These are phyloP conservation scores for Trebouxiophyceae sp. DNA, from an alignment of 163 green algal genomes.

Conservation along the genomic window DNA sequence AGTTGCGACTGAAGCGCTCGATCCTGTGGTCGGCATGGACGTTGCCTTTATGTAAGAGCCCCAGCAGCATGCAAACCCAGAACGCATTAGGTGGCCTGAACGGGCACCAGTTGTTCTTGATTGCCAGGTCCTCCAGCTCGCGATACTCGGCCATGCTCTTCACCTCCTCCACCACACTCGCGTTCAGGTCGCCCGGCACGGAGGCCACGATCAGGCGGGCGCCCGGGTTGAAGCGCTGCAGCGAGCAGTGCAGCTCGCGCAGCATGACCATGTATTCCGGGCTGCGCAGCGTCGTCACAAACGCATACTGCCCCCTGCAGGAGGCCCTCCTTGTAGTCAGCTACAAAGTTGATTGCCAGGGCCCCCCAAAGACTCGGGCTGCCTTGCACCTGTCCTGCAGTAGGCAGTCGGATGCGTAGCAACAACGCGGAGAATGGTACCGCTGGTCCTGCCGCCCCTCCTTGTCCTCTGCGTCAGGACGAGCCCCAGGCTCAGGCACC, in stretches of 20 bases:
- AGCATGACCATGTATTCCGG: background rate
- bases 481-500: too few relatives aligned
- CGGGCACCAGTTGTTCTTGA: too few relatives aligned
- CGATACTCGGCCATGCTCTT: background rate
- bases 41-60: too few relatives aligned
- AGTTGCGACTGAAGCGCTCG: conserved; percentile 4
- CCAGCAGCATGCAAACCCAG: too few relatives aligned
- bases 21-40: too few relatives aligned
- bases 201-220: background rate
- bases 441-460: background rate
- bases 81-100: too few relatives aligned
- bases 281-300: background rate
- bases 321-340: background rate
- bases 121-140: background rate
- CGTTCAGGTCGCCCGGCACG: background rate
- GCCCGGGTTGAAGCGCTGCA: background rate
- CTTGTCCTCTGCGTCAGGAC: background rate
- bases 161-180: background rate
- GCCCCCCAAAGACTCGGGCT: background rate
- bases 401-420: background rate
- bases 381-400: background rate
- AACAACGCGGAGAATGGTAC: background rate
- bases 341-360: background rate
- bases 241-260: background rate
- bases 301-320: background rate